Conservation (phyloP, 768 basidiomycete species). For the Tulasnella sp. region DNA sequence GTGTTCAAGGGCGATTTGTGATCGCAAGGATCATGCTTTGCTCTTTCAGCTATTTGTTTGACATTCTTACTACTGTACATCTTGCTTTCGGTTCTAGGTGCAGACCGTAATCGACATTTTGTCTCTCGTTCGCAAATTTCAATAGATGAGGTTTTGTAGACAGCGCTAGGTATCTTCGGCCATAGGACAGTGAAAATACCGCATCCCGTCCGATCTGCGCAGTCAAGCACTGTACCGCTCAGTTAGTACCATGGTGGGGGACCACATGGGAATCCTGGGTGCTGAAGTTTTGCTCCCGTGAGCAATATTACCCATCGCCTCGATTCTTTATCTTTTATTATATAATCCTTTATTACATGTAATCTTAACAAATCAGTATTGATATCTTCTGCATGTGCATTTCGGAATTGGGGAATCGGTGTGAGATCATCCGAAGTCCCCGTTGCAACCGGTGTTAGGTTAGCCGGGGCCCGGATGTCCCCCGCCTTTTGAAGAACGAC, state of each 20-base stretch:
- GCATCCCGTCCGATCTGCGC: slow-evolving; percentile 9
- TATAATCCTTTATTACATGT: not conserved
- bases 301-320: not conserved
- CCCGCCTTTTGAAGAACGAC: slow-evolving; percentile 5
- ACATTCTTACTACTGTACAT: slow-evolving; percentile 11
- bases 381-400: not conserved
- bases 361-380: not conserved
- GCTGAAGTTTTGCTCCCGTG: not conserved
- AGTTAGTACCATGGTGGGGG: slow-evolving; percentile 19
- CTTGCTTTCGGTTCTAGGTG: not conserved
- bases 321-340: not conserved
- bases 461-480: not conserved
- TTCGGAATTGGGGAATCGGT: not conserved
- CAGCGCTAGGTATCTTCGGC: not conserved
- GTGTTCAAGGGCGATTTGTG: not conserved
- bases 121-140: not conserved
- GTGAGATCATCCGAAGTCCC: slow-evolving; percentile 6
- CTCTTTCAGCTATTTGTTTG: not conserved
- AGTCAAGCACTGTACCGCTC: slow-evolving; percentile 12
- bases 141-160: not conserved
- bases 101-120: not conserved
- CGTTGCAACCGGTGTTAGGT: not conserved
- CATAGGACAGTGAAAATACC: slow-evolving; percentile 14
- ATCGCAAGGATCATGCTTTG: not conserved
- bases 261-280: slow-evolving; percentile 17